Evolutionary conservation across 805 yeast genomes (phyloP).

Genomic region (Candida endomychidarum): DNA sequence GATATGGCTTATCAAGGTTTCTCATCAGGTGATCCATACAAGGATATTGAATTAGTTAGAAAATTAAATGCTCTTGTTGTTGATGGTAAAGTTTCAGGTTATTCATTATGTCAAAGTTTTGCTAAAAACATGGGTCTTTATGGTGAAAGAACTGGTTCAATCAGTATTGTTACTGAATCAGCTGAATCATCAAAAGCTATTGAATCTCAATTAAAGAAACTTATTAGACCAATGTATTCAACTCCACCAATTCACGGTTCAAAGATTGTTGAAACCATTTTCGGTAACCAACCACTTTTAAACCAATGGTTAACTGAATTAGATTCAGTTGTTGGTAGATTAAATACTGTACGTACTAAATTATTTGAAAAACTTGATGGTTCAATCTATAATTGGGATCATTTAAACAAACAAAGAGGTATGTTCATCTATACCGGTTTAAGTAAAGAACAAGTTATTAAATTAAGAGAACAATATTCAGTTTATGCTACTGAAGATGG

Average conservation of each 20-base stretch:
- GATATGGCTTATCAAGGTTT: conserved; percentile 97
- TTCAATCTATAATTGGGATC: conserved; percentile 76
- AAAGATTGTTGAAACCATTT: conserved; percentile 76
- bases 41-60: conserved; percentile 57
- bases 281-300: conserved; percentile 55
- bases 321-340: conserved; percentile 72
- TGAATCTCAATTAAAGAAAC: conserved; percentile 79
- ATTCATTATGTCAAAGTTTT: conserved; percentile 51
- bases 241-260: conserved; percentile 96
- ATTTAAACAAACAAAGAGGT: conserved; percentile 85
- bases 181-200: conserved; percentile 51
- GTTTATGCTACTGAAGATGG: conserved; percentile 90
- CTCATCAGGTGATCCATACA: conserved; percentile 77
- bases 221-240: conserved; percentile 84
- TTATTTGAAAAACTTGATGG: conserved; percentile 64
- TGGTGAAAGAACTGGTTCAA: conserved; percentile 71
- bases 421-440: conserved; percentile 96
- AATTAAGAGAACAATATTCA: conserved; percentile 67
- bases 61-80: conserved; percentile 50
- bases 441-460: conserved; percentile 63
- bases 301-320: conserved; percentile 82
- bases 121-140: conserved; percentile 51
- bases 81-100: conserved; percentile 48
- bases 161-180: conserved; percentile 60
- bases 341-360: conserved; percentile 66